Evolutionary conservation across 148 eudicot genomes (phyloP), one percentile per base, ranked within the genome.

Genomic region (Camellia lanceoleosa): DNA sequence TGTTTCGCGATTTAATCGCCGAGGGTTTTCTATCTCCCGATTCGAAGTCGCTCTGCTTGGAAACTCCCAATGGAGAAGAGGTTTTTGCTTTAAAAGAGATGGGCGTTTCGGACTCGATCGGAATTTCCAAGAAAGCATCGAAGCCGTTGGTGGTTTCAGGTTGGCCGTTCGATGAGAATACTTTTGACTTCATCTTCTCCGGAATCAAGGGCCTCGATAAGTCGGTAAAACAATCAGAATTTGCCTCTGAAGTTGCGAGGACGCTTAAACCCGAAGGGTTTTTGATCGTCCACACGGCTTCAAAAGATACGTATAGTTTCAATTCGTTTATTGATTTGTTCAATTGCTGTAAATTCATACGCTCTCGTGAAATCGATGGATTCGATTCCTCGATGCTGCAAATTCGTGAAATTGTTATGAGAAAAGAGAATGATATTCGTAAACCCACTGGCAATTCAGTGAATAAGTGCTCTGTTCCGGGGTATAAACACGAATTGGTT

Each of bases 281-380:
- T 84, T 82, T 93, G 42, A 94, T 96, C 4, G 88, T 93, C 80
- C 99, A 93, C 62, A 90, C 95, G 0, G 83, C 80, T 62, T 84
- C 95, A 4, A 95, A 85, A 58, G 99, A 96, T 83, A 81, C 88
- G 56, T 93, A 96, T 74, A 96, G 98, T 79, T 89, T 90, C 54
- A 89, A 93, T 91, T 96, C 99, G 2, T 93, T 96, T 8, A 86
- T 93, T 88, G 81, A 80, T 88, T 89, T 93, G 87, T 93, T 95
- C 77, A 85, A 91, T 89, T 93, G 83, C 59, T 93, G 91, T 88
- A 85, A 78, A 83, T 92, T 92, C 20, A 83, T 92, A 30, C 84
- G 82, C 66, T 86, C 85, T 66, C 90, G 93, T 68, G 88, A 87
- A 4, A 80, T 93, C 65, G 85, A 83, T 16, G 88, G 87, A 16